Conservation (phyloP, 768 basidiomycete genomes). For the Termitomyces sp. region DNA sequence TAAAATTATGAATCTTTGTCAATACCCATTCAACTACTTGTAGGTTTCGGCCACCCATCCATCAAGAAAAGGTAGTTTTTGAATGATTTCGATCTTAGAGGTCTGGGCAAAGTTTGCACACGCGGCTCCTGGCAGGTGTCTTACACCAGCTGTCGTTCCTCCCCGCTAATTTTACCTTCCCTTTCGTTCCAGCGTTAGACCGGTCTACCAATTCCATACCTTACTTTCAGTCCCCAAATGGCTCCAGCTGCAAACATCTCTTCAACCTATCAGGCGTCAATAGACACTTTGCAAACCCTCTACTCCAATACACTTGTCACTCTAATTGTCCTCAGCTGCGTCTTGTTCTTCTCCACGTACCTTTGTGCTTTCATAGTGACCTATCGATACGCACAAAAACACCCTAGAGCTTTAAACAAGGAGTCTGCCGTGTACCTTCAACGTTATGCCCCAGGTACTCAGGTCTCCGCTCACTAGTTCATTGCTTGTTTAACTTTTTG, state of each 20-base stretch:
- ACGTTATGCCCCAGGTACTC: conserved; percentile 45
- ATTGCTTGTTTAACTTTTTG: neutral
- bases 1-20: neutral
- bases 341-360: conserved; percentile 32
- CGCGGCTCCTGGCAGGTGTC: neutral
- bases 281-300: neutral
- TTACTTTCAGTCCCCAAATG: neutral
- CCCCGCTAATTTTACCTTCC: too few species aligned
- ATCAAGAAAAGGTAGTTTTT: neutral
- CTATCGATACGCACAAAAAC: conserved; percentile 37
- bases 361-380: conserved; percentile 45
- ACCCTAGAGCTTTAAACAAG: conserved; percentile 47
- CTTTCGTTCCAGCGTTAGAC: neutral
- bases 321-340: conserved; percentile 17
- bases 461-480: conserved; percentile 13
- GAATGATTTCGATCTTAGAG: neutral
- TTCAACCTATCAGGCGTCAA: neutral
- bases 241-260: neutral
- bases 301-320: neutral
- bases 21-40: neutral
- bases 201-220: too few species aligned
- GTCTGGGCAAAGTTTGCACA: neutral
- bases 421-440: conserved; percentile 37
- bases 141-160: neutral
- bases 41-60: neutral